Evolutionary conservation across 2,329 filamentous ascomycete genomes (phyloP), one percentile per base, ranked within the genome.

Genomic region (Basipetospora chlamydospora): DNA sequence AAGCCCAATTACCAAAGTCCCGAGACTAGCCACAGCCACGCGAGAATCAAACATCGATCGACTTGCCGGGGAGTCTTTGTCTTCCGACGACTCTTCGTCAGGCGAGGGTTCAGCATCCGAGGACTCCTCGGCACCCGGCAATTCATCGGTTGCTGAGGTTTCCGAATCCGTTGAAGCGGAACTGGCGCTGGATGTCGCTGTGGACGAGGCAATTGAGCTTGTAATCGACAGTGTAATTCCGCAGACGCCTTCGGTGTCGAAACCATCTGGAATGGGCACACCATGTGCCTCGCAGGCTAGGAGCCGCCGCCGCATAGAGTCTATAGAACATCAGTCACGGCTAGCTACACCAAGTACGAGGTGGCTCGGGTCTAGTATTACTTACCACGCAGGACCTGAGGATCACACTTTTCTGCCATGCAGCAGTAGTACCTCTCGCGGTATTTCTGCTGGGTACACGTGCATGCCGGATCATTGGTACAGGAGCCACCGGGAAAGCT

Each of bases 401-500:
- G 13, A 4, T 25, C 33, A 11, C 33, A 35, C 13, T 28, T 35
- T 11, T 35, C n/a, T 9, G 33, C 33, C 33, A 35, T 35, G 22
- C 33, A 35, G 33, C 22, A 35, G 8, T 17, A 35, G 15, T 35
- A 35, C 26, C 23, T 12, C 21, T 35, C 21, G 23, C 33, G 33
- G 13, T 35, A 35, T 23, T 35, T 35, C 23, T 35, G 21, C 33
- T 26, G 33, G 13, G 21, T 35, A 17, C 33, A 35, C 22, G 26
- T 26, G 22, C 33, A 35, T 16, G 33, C 33, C 22, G 33, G 13
- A 26, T 35, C 33, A 16, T 35, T 26, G 23, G 33, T 35, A 23
- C 33, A 35, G 11, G 33, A 35, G 23, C 26, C 26, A 13, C 33
- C 33, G 5, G 25, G 33, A 15, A 35, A 35, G 25, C 33, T 35